Evolutionary conservation across 768 basidiomycete species (phyloP), one percentile per base, ranked within the genome.

Genomic region (Tylopilus intermedius): DNA sequence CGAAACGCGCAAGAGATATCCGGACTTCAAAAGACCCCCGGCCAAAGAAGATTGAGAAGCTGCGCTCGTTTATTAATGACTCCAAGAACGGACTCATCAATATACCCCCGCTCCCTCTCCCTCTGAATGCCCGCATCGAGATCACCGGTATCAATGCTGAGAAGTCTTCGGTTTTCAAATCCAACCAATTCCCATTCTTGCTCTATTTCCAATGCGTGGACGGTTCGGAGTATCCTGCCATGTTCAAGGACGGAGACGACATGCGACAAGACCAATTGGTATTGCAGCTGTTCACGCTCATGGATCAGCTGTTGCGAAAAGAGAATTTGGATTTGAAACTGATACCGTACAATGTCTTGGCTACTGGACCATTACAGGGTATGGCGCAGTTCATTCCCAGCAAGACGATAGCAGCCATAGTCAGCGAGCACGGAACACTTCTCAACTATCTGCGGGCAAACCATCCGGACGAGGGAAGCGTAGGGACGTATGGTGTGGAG

Each of bases 201-300:
- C 76, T 99, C 15, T 92, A 88, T 68, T 95, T 98, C 70, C 86
- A 90, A 60, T 88, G 89, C 59, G 75, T 83, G 9, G 88, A 91
- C 51, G 86, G 89, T 9, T 79, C 83, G 14, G 90, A 94, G 65
- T 98, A 88, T 68, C 90, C 94, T 0, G 81, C 97, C 47, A 98
- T 99, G 55, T 97, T 98, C 79, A 99, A 98, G 71, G 94, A 97
- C 60, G 96, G 96, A 13, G 96, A 98, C 65, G 96, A 99, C 65
- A 87, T 98, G 79, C 85, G 96, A 21, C 96, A 99, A 69, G 96
- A 99, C 66, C 96, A 99, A 68, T 82, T 99, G 35, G 94, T 98
- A 26, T 88, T 98, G 46, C 96, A 99, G 69, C 77, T 98, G n/a
- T 94, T 99, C 69, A 96, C 94, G 14, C 81, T 99, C 26, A 99